Evolutionary conservation across 441 rosid species (phyloP).

Genomic region (Erodium texanum): DNA sequence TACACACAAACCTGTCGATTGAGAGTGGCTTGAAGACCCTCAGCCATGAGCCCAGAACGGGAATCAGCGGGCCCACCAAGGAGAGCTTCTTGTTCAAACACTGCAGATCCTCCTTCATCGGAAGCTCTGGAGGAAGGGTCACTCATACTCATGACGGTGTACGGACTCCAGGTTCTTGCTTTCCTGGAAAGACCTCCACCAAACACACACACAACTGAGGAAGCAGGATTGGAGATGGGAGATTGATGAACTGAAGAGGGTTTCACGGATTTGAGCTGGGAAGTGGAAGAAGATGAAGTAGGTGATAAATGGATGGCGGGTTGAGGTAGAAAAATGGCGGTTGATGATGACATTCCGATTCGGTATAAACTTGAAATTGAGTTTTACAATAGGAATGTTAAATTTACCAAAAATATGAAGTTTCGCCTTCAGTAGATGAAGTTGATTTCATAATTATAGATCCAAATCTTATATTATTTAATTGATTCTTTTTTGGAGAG

Average conservation of each 20-base stretch:
- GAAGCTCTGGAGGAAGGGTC: background rate
- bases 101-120: conserved; percentile 14
- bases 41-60: too few relatives aligned
- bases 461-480: too few relatives aligned
- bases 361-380: background rate
- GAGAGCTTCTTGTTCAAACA: conserved; percentile 42
- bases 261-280: background rate
- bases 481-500: too few relatives aligned
- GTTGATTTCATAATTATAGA: too few relatives aligned
- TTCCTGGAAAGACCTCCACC: background rate
- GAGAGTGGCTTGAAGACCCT: conserved; percentile 20
- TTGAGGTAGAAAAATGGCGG: background rate
- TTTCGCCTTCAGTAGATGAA: too few relatives aligned
- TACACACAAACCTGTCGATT: conserved; percentile 55
- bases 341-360: background rate
- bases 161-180: background rate
- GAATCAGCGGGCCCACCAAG: conserved; percentile 16
- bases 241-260: background rate
- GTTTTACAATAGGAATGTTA: too few relatives aligned
- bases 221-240: background rate
- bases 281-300: background rate
- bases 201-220: background rate
- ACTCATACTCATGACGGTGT: background rate
- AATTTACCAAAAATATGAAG: too few relatives aligned
- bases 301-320: background rate